These are phyloP conservation scores for Pleurotus salmoneostramineus DNA, from an alignment of 768 basidiomycete species.

Conservation along the genomic window DNA sequence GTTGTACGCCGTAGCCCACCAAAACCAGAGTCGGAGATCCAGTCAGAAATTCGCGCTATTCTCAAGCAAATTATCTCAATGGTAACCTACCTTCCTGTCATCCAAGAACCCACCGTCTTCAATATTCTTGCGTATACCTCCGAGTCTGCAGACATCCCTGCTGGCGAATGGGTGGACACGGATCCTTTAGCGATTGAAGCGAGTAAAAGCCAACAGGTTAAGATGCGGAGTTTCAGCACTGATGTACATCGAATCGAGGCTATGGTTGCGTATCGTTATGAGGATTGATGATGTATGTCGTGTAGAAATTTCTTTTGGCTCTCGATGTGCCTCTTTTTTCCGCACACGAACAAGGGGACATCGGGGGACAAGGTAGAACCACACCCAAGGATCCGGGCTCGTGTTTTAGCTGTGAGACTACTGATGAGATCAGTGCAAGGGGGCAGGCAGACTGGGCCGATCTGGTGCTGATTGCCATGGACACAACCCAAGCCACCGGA, in stretches of 20 bases:
- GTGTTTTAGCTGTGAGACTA: background rate
- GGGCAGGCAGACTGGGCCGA: conserved; percentile 8
- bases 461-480: conserved; percentile 25
- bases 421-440: conserved; percentile 5
- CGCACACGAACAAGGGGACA: background rate
- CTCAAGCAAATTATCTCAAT: conserved; percentile 97
- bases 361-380: background rate
- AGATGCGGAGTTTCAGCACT: conserved; percentile 94
- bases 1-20: conserved; percentile 37
- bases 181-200: conserved; percentile 91
- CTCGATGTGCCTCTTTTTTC: background rate
- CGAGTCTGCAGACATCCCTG: conserved; percentile 88
- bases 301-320: background rate
- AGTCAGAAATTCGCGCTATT: conserved; percentile 96
- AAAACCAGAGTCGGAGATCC: conserved; percentile 86
- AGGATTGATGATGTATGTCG: conserved; percentile 28
- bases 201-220: conserved; percentile 89
- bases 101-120: conserved; percentile 94
- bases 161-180: conserved; percentile 93
- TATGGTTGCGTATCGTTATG: conserved; percentile 96
- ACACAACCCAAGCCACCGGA: conserved; percentile 15
- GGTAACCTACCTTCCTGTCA: conserved; percentile 93
- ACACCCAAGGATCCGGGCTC: conserved; percentile 3
- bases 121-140: conserved; percentile 96
- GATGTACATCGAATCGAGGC: conserved; percentile 98